phyloP scores from a whole-genome alignment of 1,139 yeast genomes.

The Yamadazyma diddensiae region DNA sequence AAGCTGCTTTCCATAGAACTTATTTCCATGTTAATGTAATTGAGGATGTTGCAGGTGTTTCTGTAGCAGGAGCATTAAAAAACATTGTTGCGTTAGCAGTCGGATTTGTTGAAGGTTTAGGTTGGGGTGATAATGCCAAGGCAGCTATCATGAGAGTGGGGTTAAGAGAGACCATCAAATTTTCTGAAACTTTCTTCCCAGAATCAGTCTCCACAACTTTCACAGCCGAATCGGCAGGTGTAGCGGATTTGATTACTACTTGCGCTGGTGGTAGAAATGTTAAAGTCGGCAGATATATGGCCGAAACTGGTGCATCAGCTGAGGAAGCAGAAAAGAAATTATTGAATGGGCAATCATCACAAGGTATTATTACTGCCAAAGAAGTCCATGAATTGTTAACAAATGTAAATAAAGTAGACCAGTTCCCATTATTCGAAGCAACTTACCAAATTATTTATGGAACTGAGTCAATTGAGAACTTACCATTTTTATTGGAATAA shows the following conservation, averaged over 20 bases:
- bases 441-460: constrained; percentile 47
- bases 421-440: constrained; percentile 48
- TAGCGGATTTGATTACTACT: constrained; percentile 49
- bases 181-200: constrained; percentile 41
- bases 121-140: constrained; percentile 54
- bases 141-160: constrained; percentile 51
- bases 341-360: constrained; percentile 50
- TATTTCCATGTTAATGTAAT: constrained; percentile 49
- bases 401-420: constrained; percentile 28
- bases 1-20: constrained; percentile 45
- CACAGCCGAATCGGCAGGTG: constrained; percentile 49
- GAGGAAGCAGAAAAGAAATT: constrained; percentile 44
- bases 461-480: constrained; percentile 39
- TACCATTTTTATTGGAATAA: constrained; percentile 36
- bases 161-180: constrained; percentile 40
- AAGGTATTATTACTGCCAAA: constrained; percentile 47
- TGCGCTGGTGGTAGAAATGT: constrained; percentile 52
- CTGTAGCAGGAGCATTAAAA: constrained; percentile 51
- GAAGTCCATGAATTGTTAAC: constrained; percentile 48
- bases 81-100: constrained; percentile 48
- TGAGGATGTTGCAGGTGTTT: constrained; percentile 47
- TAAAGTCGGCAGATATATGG: constrained; percentile 47
- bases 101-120: constrained; percentile 48
- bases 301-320: constrained; percentile 43
- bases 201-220: constrained; percentile 38